Conservation (phyloP, 306 rosid genomes). For the Benincasa hispida region DNA sequence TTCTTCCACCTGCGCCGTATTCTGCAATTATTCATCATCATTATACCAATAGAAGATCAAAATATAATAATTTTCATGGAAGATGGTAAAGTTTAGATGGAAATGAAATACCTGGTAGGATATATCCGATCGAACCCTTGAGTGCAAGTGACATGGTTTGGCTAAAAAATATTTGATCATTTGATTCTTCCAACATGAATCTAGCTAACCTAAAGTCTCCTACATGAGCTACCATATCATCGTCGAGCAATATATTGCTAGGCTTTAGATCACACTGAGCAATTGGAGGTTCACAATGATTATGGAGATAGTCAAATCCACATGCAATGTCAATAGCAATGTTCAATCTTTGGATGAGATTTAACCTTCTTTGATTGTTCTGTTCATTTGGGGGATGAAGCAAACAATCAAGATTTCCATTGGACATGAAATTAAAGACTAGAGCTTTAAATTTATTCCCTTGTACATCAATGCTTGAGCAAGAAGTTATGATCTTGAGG, state of each 20-base stretch:
- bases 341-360: constrained; percentile 14
- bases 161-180: neutral
- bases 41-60: neutral
- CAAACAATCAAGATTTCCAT: constrained; percentile 22
- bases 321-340: constrained; percentile 21
- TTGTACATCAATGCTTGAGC: constrained; percentile 17
- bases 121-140: constrained; percentile 22
- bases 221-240: too few species aligned
- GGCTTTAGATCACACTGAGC: too few species aligned
- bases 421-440: constrained; percentile 21
- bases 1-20: constrained; percentile 17
- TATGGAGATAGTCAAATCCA: too few species aligned
- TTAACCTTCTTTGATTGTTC: neutral
- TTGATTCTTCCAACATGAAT: too few species aligned
- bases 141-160: constrained; percentile 1
- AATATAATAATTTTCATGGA: neutral
- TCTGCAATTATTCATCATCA: neutral
- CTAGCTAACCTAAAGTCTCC: too few species aligned
- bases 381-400: constrained; percentile 3
- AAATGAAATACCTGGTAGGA: constrained; percentile 16
- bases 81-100: neutral
- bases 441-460: constrained; percentile 31
- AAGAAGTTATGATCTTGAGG: constrained; percentile 25
- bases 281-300: too few species aligned
- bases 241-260: too few species aligned